Evolutionary conservation across 2,329 filamentous ascomycete species (phyloP), one percentile per base, ranked within the genome.

Genomic region (Beauveria asiatica): DNA sequence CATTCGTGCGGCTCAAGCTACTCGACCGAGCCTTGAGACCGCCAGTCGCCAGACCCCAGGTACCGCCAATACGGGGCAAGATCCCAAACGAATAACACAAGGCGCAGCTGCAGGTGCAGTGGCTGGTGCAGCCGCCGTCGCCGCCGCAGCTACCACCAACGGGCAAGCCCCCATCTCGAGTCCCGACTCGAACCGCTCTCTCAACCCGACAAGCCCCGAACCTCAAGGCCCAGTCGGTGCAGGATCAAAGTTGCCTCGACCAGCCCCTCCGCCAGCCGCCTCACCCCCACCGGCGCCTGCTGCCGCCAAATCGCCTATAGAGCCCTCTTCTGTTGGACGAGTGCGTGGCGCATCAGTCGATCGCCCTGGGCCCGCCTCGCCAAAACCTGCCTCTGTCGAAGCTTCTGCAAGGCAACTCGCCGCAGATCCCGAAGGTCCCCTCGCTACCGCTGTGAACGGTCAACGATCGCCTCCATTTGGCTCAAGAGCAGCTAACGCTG

Each of bases 401-500:
- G 6, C 49, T n/a, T 19, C 57, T 46, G 17, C 49, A 17, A 25
- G 57, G 10, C 57, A 59, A 44, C 49, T 59, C 30, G 25, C 27
- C 6, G 41, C 49, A 53, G 57, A 59, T 3, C 49, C 49, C 21
- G 57, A 59, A 21, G 57, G 25, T 21, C 41, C 57, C 1, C 49
- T 57, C 5, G 46, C 57, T 27, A 53, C 51, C 19, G 41, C 27
- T 16, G 42, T 37, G 17, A 48, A 86, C 63, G 87, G 86, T n/a
- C 79, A 82, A 56, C 81, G 83, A 39, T 88, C 86, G 5, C 85
- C 87, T 10, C 83, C 81, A 5, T 82, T 85, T 62, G 61, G 64
- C 68, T 50, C 68, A 39, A 71, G 75, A 65, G 66, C 71, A 61
- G 70, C 67, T 41, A 72, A 75, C n/a, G 52, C 45, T 11, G 33